phyloP scores from a whole-genome alignment of 164 flowering plant genomes.

The Vitis labrusca region DNA sequence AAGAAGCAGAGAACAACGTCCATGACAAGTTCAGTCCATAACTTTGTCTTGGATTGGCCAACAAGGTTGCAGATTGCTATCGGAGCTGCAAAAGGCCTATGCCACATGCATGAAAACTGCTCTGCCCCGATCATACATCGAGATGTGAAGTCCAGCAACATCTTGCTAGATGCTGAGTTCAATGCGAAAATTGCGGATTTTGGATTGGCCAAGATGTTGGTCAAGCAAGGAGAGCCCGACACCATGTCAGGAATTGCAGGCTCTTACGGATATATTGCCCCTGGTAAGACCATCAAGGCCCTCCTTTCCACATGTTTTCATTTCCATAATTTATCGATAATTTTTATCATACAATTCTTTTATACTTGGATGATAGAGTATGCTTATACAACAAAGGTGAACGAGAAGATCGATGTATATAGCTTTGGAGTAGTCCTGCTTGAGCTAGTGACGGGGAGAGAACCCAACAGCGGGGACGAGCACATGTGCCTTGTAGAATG shows the following conservation, averaged over 20 bases:
- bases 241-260: constrained; percentile 79
- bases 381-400: constrained; percentile 62
- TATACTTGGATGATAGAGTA: constrained; percentile 54
- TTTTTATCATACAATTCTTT: background rate
- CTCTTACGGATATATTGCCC: constrained; percentile 86
- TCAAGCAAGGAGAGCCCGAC: constrained; percentile 42
- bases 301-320: no score
- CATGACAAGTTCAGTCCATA: constrained; percentile 11
- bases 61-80: constrained; percentile 61
- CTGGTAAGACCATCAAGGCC: constrained; percentile 47
- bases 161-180: constrained; percentile 71
- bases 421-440: constrained; percentile 92
- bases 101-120: constrained; percentile 88
- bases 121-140: constrained; percentile 77
- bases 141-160: constrained; percentile 88
- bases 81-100: constrained; percentile 87
- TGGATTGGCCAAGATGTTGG: constrained; percentile 73
- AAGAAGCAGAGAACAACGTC: constrained; percentile 26
- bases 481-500: constrained; percentile 62
- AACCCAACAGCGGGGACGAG: constrained; percentile 55
- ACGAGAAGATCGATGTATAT: constrained; percentile 76
- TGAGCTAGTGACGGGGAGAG: constrained; percentile 75
- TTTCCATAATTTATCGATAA: no score
- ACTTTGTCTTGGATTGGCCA: constrained; percentile 64
- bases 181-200: constrained; percentile 80